Base-by-base conservation (phyloP, 2,329 filamentous ascomycete species). In the Aspergillus pseudotamarii region DNA sequence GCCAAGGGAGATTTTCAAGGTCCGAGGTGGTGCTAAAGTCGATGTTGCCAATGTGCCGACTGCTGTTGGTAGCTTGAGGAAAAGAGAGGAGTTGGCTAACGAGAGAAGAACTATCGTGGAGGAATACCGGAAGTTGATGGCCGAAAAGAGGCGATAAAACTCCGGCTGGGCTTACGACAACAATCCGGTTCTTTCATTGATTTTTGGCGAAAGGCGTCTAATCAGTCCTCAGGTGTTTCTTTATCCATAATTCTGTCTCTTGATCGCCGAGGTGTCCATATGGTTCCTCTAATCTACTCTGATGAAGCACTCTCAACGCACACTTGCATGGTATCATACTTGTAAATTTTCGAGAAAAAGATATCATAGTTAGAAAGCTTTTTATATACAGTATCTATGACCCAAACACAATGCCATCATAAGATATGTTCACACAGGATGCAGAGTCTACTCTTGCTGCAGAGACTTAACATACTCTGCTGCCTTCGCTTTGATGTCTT, bases 51-150 rank as follows among this genome's bases (percentile, higher is more conserved):
- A 91, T 74, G 85, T 93, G 50, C 91, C 91, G 10, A 88, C 87
- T 69, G 80, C 84, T 3, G 88, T 86, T 43, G 91, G 90, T 16
- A 92, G 89, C 81, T 80, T 94, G 78, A 85, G 89, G 72, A 84
- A 87, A 75, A 84, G 90, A 76, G 91, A 93, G 73, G 90, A 93
- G 78, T 74, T 94, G 62, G 88, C 89, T n/a, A 85, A 81, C 57
- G 87, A 90, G 69, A 83, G 91, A 67, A 84, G 84, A 73, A 87
- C 85, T 60, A 88, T 94, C n/a, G 88, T 94, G 61, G 89, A 91
- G 68, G 84, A 86, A 50, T 94, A 94, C 75, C 82, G 91, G 64
- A 85, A 85, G 68, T 81, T 92, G 81, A 92, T 93, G 88, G 83
- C 83, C 43, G 81, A 81, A 64, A 85, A 78, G 71, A 79, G 83